Conservation (phyloP, 2,329 filamentous ascomycete species). For the Fusarium papillatum region DNA sequence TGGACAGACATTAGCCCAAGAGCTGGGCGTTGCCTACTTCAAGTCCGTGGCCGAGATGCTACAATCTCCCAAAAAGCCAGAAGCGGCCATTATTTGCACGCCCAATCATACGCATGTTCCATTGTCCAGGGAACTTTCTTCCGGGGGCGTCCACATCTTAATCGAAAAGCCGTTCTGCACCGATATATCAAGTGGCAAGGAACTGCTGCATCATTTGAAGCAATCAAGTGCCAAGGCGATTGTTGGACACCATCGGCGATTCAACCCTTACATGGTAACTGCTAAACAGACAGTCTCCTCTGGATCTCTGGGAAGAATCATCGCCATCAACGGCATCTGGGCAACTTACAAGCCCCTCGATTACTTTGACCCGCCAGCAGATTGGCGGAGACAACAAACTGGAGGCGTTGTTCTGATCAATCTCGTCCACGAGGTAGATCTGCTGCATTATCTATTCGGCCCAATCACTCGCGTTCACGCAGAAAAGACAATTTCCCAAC, state of each 20-base stretch:
- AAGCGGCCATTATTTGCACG: constrained; percentile 70
- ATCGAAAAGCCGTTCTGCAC: constrained; percentile 70
- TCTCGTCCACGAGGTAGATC: constrained; percentile 72
- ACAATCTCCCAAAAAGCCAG: constrained; percentile 53
- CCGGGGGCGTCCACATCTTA: constrained; percentile 63
- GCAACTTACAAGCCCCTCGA: constrained; percentile 61
- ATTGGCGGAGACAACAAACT: constrained; percentile 59
- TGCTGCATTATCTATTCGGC: constrained; percentile 69
- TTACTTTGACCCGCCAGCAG: constrained; percentile 63
- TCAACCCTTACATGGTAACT: constrained; percentile 67
- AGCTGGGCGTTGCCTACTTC: constrained; percentile 40
- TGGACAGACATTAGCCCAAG: constrained; percentile 34
- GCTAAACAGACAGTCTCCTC: constrained; percentile 59
- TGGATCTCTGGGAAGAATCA: constrained; percentile 57
- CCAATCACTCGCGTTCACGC: constrained; percentile 65
- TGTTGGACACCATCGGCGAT: constrained; percentile 71
- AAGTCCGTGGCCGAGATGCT: constrained; percentile 58
- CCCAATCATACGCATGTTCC: constrained; percentile 70
- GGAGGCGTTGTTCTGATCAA: constrained; percentile 69
- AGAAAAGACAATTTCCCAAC: constrained; percentile 58
- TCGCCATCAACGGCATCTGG: constrained; percentile 70
- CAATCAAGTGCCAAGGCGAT: constrained; percentile 57
- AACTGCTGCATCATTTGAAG: constrained; percentile 45
- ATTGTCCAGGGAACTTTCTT: constrained; percentile 61
- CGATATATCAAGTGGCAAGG: constrained; percentile 52